A percentile compares a stretch with the other conserved stretches of the same genome.
These are phyloP conservation scores for Claviceps purpurea DNA, from an alignment of 2,329 filamentous ascomycete genomes.

Conservation along the genomic window DNA sequence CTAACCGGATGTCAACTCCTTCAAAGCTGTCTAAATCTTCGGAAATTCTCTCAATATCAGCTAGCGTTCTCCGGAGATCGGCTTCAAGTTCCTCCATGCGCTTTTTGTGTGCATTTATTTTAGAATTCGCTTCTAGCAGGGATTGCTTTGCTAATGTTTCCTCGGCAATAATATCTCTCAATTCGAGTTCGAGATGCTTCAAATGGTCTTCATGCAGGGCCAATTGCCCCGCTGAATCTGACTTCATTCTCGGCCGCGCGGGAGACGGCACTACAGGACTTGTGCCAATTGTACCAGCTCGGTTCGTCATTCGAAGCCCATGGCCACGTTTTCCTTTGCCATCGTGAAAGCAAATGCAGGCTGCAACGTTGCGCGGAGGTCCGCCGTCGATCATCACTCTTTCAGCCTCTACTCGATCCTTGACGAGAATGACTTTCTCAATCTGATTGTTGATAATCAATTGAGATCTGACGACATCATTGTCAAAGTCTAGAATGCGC, in stretches of 20 bases:
- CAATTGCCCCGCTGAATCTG: slow-evolving; percentile 58
- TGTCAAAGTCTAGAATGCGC: slow-evolving; percentile 68
- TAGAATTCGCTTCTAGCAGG: slow-evolving; percentile 33
- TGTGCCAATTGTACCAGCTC: slow-evolving; percentile 26
- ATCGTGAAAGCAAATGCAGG: slow-evolving; percentile 58
- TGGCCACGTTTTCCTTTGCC: slow-evolving; percentile 36
- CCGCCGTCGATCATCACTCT: slow-evolving; percentile 51
- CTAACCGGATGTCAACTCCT: slow-evolving; percentile 54
- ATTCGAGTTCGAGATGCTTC: slow-evolving; percentile 40
- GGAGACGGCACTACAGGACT: slow-evolving; percentile 32
- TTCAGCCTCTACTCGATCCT: slow-evolving; percentile 52
- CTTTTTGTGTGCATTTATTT: slow-evolving; percentile 29
- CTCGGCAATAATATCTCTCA: slow-evolving; percentile 36
- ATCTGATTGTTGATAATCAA: slow-evolving; percentile 72
- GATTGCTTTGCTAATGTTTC: slow-evolving; percentile 33
- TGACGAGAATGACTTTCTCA: slow-evolving; percentile 72
- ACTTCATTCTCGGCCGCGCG: slow-evolving; percentile 60
- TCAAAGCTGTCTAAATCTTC: slow-evolving; percentile 53
- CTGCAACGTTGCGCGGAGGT: slow-evolving; percentile 54
- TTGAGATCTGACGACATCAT: slow-evolving; percentile 63
- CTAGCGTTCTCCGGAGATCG: slow-evolving; percentile 45
- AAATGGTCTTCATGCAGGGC: slow-evolving; percentile 34
- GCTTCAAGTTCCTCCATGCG: slow-evolving; percentile 31
- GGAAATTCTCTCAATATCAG: slow-evolving; percentile 34
- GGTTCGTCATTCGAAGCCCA: slow-evolving; percentile 44